Evolutionary conservation across 2,329 filamentous ascomycete genomes (phyloP).

Genomic region (Sporothrix brasiliensis): DNA sequence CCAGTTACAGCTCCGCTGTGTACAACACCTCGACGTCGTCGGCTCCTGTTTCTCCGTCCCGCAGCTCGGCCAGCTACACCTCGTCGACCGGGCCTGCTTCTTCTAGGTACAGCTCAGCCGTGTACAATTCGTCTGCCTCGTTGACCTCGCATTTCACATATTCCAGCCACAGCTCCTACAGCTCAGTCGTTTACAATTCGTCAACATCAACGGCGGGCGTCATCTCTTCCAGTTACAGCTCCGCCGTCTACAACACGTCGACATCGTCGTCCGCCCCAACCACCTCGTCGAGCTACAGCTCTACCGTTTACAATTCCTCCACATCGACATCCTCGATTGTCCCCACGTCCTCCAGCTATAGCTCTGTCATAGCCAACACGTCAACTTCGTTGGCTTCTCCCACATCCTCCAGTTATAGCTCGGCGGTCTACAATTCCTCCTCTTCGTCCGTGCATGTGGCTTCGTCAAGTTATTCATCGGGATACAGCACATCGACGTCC

Average conservation of each 20-base stretch:
- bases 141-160: no score
- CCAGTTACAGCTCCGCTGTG: background rate
- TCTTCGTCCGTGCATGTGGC: background rate
- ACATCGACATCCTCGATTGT: background rate
- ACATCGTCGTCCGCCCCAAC: background rate
- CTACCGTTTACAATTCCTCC: background rate
- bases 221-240: background rate
- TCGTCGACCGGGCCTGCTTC: background rate
- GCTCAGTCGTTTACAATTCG: no score
- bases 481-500: background rate
- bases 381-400: background rate
- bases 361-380: background rate
- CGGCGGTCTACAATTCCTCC: constrained; percentile 11
- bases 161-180: no score
- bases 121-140: no score
- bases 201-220: no score
- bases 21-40: background rate
- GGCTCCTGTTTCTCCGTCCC: background rate
- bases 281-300: background rate
- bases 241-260: constrained; percentile 4
- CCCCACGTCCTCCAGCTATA: background rate
- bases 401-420: background rate
- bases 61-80: background rate
- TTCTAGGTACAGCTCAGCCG: background rate
- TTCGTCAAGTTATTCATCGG: background rate